Conservation (phyloP, 1,284 basidiomycete genomes). For the Sporisorium iseilematis-ciliati region DNA sequence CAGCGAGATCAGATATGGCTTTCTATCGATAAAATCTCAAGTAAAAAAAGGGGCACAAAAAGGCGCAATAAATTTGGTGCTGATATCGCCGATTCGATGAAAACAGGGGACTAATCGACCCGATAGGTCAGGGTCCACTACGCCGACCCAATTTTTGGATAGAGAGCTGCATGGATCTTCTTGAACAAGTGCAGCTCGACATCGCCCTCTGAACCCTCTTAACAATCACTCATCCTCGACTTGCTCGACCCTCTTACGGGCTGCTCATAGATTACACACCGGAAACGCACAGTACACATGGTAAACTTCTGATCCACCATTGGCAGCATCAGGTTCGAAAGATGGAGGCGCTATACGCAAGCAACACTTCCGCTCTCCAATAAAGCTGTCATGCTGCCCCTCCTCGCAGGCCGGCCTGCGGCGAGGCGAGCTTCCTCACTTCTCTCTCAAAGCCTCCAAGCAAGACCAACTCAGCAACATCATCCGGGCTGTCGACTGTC, state of each 20-base stretch:
- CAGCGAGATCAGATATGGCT: neutral
- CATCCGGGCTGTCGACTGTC: neutral
- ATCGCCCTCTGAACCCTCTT: no score
- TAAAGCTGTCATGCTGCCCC: slow-evolving; percentile 23
- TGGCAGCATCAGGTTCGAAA: neutral
- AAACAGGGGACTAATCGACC: no score
- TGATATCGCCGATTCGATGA: no score
- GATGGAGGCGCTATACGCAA: slow-evolving; percentile 12
- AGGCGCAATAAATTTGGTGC: neutral
- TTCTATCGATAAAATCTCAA: neutral
- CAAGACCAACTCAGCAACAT: neutral
- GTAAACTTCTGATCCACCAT: no score
- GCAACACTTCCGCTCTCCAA: neutral
- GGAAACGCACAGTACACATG: no score
- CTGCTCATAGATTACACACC: no score
- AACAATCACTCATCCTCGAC: no score
- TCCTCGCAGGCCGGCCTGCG: slow-evolving; percentile 10
- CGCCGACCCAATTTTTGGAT: no score
- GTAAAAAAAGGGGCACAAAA: neutral
- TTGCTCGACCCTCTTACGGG: no score
- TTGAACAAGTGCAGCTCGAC: no score
- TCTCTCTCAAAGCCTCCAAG: neutral
- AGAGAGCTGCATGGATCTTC: no score
- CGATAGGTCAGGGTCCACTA: no score
- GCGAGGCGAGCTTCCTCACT: slow-evolving; percentile 10